Conservation (phyloP, 2,329 filamentous ascomycete genomes). For the Meredithiella fracta region DNA sequence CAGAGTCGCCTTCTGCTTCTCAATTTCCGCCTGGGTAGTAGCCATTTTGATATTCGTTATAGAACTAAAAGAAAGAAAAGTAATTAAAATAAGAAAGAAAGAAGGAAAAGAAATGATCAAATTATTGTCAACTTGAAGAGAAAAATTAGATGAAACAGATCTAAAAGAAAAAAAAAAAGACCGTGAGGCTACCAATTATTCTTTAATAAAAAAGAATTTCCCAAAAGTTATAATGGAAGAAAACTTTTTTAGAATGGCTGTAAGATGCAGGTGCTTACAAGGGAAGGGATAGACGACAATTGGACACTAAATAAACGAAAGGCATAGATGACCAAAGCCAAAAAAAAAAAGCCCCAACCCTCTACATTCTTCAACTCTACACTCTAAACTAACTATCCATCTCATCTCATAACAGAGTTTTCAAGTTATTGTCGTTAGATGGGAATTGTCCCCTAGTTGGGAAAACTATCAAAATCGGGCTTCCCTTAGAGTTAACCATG, state of each 20-base stretch:
- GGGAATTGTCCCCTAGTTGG: too few relatives aligned
- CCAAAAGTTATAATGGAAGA: neutral
- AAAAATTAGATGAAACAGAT: neutral
- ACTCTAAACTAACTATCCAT: neutral
- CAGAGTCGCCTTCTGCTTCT: slow-evolving; percentile 44
- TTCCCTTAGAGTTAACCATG: too few relatives aligned
- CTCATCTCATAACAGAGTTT: neutral
- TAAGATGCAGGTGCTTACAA: neutral
- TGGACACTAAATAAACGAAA: too few relatives aligned
- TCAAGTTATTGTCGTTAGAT: too few relatives aligned
- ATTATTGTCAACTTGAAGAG: neutral
- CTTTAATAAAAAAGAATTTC: neutral
- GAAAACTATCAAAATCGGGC: too few relatives aligned
- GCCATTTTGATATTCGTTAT: slow-evolving; percentile 8
- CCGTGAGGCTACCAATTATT: neutral
- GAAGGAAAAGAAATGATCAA: neutral
- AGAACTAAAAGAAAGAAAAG: slow-evolving; percentile 4
- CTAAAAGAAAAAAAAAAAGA: neutral
- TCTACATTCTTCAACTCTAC: too few relatives aligned
- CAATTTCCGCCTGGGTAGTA: slow-evolving; percentile 41
- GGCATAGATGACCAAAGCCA: neutral
- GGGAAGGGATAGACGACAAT: too few relatives aligned
- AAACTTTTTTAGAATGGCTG: neutral
- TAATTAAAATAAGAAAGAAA: slow-evolving; percentile 1
- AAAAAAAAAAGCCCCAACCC: too few relatives aligned